A percentile compares a stretch with the other conserved stretches of the same genome.
Evolutionary conservation across 2,329 filamentous ascomycete species (phyloP).

Genomic region (Ophiocordyceps unilateralis): DNA sequence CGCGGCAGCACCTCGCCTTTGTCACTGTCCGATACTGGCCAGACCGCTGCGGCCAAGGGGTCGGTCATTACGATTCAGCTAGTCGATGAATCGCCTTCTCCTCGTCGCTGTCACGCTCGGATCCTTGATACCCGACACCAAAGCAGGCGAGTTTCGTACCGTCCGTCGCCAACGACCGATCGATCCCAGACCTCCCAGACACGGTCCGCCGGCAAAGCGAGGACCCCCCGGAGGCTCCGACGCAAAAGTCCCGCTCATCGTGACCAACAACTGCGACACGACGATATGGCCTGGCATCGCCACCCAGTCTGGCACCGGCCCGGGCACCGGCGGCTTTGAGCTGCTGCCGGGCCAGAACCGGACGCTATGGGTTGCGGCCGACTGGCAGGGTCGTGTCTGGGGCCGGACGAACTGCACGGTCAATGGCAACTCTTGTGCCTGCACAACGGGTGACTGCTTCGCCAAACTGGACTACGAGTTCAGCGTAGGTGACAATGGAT

Average conservation of each 20-base stretch:
- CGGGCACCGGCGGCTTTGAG: constrained; percentile 50
- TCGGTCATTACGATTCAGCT: not conserved
- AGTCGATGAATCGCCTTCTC: constrained; percentile 8
- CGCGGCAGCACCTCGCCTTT: no score
- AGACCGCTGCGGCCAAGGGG: not conserved
- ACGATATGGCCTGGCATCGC: constrained; percentile 62
- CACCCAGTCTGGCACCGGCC: constrained; percentile 54
- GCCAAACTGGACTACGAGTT: constrained; percentile 51
- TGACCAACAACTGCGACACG: constrained; percentile 56
- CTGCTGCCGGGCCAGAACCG: constrained; percentile 39
- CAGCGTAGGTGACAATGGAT: constrained; percentile 32
- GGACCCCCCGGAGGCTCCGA: constrained; percentile 15
- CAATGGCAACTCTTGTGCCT: constrained; percentile 48
- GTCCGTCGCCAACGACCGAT: constrained; percentile 9
- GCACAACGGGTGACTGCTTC: constrained; percentile 61
- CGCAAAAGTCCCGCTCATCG: constrained; percentile 38
- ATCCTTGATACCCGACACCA: constrained; percentile 5
- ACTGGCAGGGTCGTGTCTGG: constrained; percentile 75
- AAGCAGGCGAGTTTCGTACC: constrained; percentile 4
- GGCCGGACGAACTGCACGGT: constrained; percentile 72
- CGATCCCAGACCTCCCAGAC: constrained; percentile 10
- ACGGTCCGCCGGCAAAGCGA: constrained; percentile 9
- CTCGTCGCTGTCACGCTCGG: constrained; percentile 7
- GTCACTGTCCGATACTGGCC: no score
- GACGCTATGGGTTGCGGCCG: constrained; percentile 46